These are phyloP conservation scores for Lizonia empirigonia DNA, from an alignment of 2,329 filamentous ascomycete species.

Conservation along the genomic window DNA sequence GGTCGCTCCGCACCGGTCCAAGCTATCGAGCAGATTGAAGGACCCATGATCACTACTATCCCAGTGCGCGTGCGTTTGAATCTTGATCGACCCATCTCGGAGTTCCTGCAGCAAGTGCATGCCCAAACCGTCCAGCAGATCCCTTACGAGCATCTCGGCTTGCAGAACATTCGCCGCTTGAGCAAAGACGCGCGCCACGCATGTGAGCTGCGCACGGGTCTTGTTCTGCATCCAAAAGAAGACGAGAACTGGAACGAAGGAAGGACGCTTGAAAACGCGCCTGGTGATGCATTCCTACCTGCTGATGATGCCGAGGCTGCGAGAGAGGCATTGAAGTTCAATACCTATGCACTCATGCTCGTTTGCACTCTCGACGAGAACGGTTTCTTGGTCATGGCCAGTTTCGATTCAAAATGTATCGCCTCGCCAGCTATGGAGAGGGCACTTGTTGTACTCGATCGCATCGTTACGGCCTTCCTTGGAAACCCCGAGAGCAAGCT, in stretches of 20 bases:
- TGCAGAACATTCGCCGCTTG: conserved; percentile 62
- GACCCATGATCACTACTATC: conserved; percentile 66
- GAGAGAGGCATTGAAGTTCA: conserved; percentile 63
- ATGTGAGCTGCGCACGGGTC: conserved; percentile 44
- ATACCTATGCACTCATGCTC: conserved; percentile 67
- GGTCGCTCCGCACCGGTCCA: conserved; percentile 57
- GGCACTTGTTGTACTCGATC: conserved; percentile 59
- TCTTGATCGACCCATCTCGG: conserved; percentile 50
- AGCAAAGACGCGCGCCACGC: conserved; percentile 43
- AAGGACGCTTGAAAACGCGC: conserved; percentile 34
- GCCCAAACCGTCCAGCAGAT: conserved; percentile 63
- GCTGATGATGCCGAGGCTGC: conserved; percentile 63
- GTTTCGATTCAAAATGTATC: conserved; percentile 68
- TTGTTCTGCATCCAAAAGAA: conserved; percentile 48
- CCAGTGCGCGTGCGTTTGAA: conserved; percentile 60
- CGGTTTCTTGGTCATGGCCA: conserved; percentile 65
- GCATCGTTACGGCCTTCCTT: conserved; percentile 59
- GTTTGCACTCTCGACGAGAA: conserved; percentile 65
- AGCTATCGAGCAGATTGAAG: conserved; percentile 61
- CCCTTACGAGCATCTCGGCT: conserved; percentile 67
- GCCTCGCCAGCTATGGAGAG: conserved; percentile 58
- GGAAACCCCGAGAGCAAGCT: conserved; percentile 44
- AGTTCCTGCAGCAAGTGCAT: conserved; percentile 64
- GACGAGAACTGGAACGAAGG: conserved; percentile 28
- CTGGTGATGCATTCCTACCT: conserved; percentile 60